Evolutionary conservation across 495 filamentous ascomycete species (phyloP).

Genomic region (Sabuloglossum arenarium): DNA sequence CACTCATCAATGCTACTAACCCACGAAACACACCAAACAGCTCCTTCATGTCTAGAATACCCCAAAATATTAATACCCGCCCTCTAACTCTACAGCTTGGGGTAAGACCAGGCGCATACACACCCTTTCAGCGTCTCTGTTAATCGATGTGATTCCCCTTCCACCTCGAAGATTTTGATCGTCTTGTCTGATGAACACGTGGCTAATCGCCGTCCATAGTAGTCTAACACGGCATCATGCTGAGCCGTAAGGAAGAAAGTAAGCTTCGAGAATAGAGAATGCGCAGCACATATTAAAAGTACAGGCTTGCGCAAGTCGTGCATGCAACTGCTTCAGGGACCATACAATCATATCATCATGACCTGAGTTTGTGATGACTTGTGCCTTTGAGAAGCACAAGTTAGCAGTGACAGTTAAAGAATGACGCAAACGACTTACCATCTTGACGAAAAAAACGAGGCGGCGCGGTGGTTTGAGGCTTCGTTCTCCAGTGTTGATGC

Average conservation of each 20-base stretch:
- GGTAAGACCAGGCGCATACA: slow-evolving; percentile 6
- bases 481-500: background rate
- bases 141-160: slow-evolving; percentile 77
- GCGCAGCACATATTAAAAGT: background rate
- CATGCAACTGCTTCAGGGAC: slow-evolving; percentile 16
- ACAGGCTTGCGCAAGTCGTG: background rate
- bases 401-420: background rate
- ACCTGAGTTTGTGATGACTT: slow-evolving; percentile 74
- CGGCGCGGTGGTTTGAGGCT: background rate
- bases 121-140: slow-evolving; percentile 92
- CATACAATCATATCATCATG: slow-evolving; percentile 99
- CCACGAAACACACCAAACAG: slow-evolving; percentile 94
- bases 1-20: slow-evolving; percentile 20
- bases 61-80: background rate
- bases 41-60: slow-evolving; percentile 60
- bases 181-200: slow-evolving; percentile 97
- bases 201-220: slow-evolving; percentile 89
- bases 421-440: background rate
- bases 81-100: background rate
- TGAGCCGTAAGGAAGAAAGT: slow-evolving; percentile 16
- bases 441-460: background rate
- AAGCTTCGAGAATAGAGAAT: background rate
- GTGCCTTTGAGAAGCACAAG: slow-evolving; percentile 28
- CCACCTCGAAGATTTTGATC: slow-evolving; percentile 98
- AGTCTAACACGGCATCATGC: slow-evolving; percentile 97